Percentiles rank a stretch among this genome's conserved stretches.
Conservation (phyloP, 2,329 filamentous ascomycete species). For the Epichloe typhina region DNA sequence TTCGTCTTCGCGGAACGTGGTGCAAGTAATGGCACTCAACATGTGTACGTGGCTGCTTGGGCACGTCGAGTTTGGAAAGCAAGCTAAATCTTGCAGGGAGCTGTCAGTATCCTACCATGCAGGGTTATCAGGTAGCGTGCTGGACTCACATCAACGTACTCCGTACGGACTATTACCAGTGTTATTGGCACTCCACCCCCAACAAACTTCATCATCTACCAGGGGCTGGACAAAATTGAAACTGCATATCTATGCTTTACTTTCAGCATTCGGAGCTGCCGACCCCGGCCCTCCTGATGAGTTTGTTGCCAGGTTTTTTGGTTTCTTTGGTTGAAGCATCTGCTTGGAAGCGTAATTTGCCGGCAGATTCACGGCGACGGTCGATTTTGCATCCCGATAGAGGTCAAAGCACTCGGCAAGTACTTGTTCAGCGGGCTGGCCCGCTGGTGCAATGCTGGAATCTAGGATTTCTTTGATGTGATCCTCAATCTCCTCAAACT, state of each 20-base stretch:
- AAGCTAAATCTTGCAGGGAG: background rate
- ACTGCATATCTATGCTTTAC: background rate
- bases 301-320: background rate
- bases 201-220: too few relatives aligned
- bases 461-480: conserved; percentile 36
- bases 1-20: too few relatives aligned
- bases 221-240: too few relatives aligned
- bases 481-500: conserved; percentile 37
- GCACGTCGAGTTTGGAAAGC: too few relatives aligned
- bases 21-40: too few relatives aligned
- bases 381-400: conserved; percentile 32
- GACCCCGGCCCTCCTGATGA: background rate
- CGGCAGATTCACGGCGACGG: conserved; percentile 34
- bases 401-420: conserved; percentile 33
- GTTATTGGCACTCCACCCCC: too few relatives aligned
- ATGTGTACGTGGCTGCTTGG: too few relatives aligned
- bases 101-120: background rate
- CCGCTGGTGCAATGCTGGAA: conserved; percentile 29
- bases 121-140: background rate
- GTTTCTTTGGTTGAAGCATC: conserved; percentile 6
- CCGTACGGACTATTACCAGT: too few relatives aligned
- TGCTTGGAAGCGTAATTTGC: conserved; percentile 24
- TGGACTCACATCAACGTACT: background rate
- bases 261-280: background rate
- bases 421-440: conserved; percentile 30